Conservation (phyloP, 2,329 filamentous ascomycete genomes). For the Aquanectria penicillioides region DNA sequence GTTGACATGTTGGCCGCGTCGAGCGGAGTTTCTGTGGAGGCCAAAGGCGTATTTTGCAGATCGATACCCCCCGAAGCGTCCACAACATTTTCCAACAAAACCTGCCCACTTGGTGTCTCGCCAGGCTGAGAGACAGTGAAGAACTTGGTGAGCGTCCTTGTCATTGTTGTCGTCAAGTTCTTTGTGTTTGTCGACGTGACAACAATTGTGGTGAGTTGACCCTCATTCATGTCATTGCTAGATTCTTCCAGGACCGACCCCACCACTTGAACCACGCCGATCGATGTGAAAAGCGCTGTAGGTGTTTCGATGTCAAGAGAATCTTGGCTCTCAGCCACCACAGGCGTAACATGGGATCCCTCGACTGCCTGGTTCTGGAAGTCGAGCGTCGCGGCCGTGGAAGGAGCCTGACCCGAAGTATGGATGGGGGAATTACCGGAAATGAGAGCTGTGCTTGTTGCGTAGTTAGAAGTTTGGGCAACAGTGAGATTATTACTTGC, state of each 20-base stretch:
- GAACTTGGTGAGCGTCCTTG: slow-evolving; percentile 28
- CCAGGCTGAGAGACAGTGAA: slow-evolving; percentile 10
- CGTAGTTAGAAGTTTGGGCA: slow-evolving; percentile 3
- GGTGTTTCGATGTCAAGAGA: too few species aligned
- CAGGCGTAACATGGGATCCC: too few species aligned
- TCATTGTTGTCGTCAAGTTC: slow-evolving; percentile 29
- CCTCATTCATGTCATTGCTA: background rate
- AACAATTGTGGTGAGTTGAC: slow-evolving; percentile 24
- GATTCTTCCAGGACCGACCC: too few species aligned
- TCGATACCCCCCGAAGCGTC: too few species aligned
- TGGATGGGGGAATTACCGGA: too few species aligned
- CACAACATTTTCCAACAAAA: too few species aligned
- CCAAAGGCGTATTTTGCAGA: too few species aligned
- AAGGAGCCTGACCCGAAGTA: background rate
- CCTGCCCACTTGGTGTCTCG: background rate
- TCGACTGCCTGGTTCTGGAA: background rate
- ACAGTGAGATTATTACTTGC: background rate
- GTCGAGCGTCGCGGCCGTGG: background rate
- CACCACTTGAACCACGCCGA: too few species aligned
- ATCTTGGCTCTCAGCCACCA: too few species aligned
- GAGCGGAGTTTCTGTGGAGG: background rate
- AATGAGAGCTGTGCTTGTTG: background rate
- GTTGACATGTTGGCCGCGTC: background rate
- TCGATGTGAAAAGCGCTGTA: too few species aligned
- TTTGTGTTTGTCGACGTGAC: slow-evolving; percentile 36